Evolutionary conservation across 306 rosid species (phyloP).

Genomic region (Malus domestica): DNA sequence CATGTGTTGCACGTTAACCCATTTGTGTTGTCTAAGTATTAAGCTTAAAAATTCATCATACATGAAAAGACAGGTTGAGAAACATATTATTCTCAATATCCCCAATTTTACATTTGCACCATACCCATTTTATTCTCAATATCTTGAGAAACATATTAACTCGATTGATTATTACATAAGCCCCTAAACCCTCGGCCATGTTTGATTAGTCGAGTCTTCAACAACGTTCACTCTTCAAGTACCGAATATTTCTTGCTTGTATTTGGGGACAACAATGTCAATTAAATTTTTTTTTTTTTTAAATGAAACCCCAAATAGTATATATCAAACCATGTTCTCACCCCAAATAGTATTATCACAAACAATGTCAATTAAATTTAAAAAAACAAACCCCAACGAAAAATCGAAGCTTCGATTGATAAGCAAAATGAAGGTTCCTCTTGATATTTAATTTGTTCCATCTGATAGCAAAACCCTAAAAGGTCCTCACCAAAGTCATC

Average conservation of each 20-base stretch:
- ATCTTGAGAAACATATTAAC: not conserved
- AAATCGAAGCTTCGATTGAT: not conserved
- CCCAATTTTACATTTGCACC: not conserved
- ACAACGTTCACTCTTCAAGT: no score
- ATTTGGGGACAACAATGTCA: not conserved
- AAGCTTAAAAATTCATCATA: no score
- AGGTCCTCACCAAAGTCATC: not conserved
- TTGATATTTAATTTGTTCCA: not conserved
- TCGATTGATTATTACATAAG: not conserved
- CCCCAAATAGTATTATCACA: not conserved
- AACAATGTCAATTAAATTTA: no score
- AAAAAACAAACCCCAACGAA: not conserved
- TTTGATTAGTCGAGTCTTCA: no score
- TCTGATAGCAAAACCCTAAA: not conserved
- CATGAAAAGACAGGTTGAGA: no score
- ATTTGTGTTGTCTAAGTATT: no score
- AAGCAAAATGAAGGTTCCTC: not conserved
- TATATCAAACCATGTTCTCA: not conserved
- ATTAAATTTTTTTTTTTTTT: not conserved
- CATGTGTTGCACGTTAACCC: no score
- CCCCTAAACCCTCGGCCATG: no score
- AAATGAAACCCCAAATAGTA: not conserved
- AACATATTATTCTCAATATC: no score
- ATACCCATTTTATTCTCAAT: not conserved
- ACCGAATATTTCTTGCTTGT: no score